These are phyloP conservation scores for Aspergillus chevalieri DNA, from an alignment of 2,329 filamentous ascomycete species.

Conservation along the genomic window DNA sequence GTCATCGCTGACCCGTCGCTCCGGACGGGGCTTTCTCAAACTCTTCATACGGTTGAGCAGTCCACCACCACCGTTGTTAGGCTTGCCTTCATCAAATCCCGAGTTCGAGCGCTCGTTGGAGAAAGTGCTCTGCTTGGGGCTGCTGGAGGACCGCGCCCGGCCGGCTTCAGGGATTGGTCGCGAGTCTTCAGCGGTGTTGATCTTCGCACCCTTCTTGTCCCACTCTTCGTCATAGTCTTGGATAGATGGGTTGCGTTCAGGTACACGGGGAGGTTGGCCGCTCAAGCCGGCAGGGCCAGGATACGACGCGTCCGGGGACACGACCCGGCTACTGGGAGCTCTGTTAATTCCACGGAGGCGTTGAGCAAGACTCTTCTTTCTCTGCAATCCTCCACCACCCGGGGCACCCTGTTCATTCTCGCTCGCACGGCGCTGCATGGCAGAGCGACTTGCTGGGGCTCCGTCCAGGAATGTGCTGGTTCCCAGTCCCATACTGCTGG, in stretches of 20 bases:
- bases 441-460: constrained; percentile 74
- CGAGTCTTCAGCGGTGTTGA: constrained; percentile 48
- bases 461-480: constrained; percentile 96
- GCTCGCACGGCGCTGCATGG: constrained; percentile 68
- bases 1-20: constrained; percentile 31
- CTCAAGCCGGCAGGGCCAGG: constrained; percentile 27
- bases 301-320: constrained; percentile 47
- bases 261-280: constrained; percentile 27
- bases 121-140: constrained; percentile 49
- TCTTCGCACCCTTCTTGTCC: constrained; percentile 57
- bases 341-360: constrained; percentile 76
- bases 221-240: constrained; percentile 67
- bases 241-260: constrained; percentile 72
- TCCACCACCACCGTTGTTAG: constrained; percentile 48
- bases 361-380: constrained; percentile 93
- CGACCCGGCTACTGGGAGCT: constrained; percentile 56
- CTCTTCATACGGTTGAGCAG: constrained; percentile 77
- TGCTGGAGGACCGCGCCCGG: constrained; percentile 49
- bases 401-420: constrained; percentile 51
- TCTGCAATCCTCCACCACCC: constrained; percentile 54
- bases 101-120: constrained; percentile 49
- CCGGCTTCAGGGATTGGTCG: constrained; percentile 19
- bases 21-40: constrained; percentile 53
- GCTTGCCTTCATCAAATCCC: constrained; percentile 36
- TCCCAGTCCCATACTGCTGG: constrained; percentile 75